Percentiles rank a stretch among this genome's conserved stretches.
Conservation (phyloP, 441 rosid species). For the Populus tomentosa region DNA sequence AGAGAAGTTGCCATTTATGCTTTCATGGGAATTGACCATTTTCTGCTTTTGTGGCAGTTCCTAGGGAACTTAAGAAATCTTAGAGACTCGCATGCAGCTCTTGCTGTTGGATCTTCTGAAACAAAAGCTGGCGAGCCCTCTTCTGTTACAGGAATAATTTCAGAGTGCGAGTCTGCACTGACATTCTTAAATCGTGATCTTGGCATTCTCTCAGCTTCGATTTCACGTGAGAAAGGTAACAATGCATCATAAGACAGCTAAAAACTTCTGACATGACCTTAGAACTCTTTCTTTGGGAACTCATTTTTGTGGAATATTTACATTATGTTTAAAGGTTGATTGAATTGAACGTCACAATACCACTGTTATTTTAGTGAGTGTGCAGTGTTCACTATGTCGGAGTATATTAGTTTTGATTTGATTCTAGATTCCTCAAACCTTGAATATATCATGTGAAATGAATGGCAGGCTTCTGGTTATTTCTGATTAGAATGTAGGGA, state of each 20-base stretch:
- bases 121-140: conserved; percentile 78
- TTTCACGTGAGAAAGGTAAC: conserved; percentile 67
- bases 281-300: not conserved
- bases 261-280: not conserved
- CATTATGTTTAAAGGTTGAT: not conserved
- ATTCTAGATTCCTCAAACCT: too few species aligned
- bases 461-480: not conserved
- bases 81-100: conserved; percentile 93
- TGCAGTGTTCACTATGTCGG: not conserved
- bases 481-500: conserved; percentile 22
- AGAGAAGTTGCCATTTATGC: not conserved
- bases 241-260: not conserved
- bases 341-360: not conserved
- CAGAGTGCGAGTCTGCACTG: conserved; percentile 87
- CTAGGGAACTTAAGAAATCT: conserved; percentile 92
- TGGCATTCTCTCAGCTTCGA: conserved; percentile 82
- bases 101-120: conserved; percentile 80
- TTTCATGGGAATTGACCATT: not conserved
- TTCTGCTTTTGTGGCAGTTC: conserved; percentile 49
- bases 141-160: conserved; percentile 80
- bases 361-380: not conserved
- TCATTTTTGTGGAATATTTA: not conserved
- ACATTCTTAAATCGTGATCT: conserved; percentile 86
- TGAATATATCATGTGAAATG: too few species aligned
- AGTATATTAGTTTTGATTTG: too few species aligned